Evolutionary conservation across 768 basidiomycete genomes (phyloP), one percentile per base, ranked within the genome.

Genomic region (Leccinum disarticulatum): DNA sequence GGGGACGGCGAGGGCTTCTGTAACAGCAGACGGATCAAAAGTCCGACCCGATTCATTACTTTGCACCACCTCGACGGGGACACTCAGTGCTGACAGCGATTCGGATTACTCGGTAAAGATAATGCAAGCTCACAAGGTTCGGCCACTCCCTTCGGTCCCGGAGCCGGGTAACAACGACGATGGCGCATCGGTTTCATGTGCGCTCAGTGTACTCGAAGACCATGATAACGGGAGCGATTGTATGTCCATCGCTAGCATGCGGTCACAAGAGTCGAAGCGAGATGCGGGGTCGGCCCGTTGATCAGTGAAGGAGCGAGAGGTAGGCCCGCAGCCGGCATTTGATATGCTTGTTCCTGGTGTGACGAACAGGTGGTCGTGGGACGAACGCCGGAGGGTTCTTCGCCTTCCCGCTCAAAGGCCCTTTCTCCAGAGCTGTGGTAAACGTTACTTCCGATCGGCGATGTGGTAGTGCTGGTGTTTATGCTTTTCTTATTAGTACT

Each of bases 261-360:
- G 67, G 72, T 75, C 72, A 35, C 65, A 72, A 46, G 73, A 87
- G 76, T 27, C 73, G 73, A 58, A 58, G 87, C 68, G 36, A 71
- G 77, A 55, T 77, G 77, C 66, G 73, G 75, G 25, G 77, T 52
- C 57, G 54, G n/a, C 13, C 43, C 2, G 52, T 25, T 6, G 56
- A 70, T 19, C n/a, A n/a, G 17, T 19, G 8, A 61, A 60, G 54
- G 28, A 14, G 10, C 50, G 54, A n/a, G 55, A 56, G n/a, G 53
- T 52, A 30, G 54, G 52, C 48, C 41, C 28, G 31, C 52, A 52
- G 2, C 22, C 56, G 31, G 15, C 55, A 22, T 47, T 48, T 22
- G 36, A 57, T 15, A 15, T 60, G 8, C 27, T 57, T 8, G 38
- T 27, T 6, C 57, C 43, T 36, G 50, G 51, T 28, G 25, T 52